Conservation (phyloP, 768 basidiomycete genomes). For the Phallus indusiatus region DNA sequence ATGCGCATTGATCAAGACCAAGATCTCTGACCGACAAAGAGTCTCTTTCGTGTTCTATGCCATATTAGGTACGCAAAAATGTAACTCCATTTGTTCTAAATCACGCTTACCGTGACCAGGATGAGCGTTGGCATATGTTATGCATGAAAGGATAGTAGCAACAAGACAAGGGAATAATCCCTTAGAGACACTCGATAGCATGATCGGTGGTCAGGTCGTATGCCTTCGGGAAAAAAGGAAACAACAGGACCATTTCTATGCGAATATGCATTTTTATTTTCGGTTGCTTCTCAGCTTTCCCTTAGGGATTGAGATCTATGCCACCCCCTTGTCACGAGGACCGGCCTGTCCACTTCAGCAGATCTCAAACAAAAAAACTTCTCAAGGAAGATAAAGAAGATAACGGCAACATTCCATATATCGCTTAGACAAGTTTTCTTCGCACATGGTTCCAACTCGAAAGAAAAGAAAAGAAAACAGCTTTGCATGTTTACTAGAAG, state of each 20-base stretch:
- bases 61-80: background rate
- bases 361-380: background rate
- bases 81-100: background rate
- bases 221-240: background rate
- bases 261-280: background rate
- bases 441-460: background rate
- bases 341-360: background rate
- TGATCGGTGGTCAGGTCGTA: background rate
- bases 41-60: background rate
- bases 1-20: slow-evolving; percentile 15
- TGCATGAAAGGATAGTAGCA: background rate
- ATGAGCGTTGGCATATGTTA: background rate
- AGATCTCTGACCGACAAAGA: background rate
- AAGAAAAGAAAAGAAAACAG: background rate
- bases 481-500: background rate
- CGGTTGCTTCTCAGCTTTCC: background rate
- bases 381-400: background rate
- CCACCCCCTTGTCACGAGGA: background rate
- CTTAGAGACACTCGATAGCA: background rate
- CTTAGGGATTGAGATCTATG: background rate
- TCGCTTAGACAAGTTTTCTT: background rate
- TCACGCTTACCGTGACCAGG: background rate
- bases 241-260: too few relatives aligned
- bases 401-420: background rate
- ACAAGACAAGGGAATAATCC: background rate